Evolutionary conservation across 257 asterid genomes (phyloP).

Genomic region (Gardenia jasminoides): DNA sequence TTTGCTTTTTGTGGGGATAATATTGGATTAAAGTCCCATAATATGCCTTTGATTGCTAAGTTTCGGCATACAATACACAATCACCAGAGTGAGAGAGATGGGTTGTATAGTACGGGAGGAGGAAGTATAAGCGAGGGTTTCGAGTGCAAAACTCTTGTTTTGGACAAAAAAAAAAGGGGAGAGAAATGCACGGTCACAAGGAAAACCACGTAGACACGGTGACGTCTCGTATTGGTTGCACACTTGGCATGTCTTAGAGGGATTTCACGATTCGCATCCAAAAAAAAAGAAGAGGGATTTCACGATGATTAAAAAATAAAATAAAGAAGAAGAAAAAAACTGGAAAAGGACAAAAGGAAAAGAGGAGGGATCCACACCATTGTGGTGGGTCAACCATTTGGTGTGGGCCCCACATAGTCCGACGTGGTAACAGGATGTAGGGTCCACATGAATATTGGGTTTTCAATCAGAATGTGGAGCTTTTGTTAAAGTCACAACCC

Average conservation of each 20-base stretch:
- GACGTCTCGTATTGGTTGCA: constrained; percentile 19
- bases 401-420: background rate
- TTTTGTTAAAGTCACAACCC: constrained; percentile 26
- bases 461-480: constrained; percentile 3
- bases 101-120: too few relatives aligned
- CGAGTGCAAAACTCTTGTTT: too few relatives aligned
- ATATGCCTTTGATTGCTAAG: constrained; percentile 10
- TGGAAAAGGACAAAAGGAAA: constrained; percentile 41
- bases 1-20: too few relatives aligned
- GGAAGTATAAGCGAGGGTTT: too few relatives aligned
- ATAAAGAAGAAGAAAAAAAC: background rate
- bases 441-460: background rate
- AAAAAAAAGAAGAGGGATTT: constrained; percentile 21
- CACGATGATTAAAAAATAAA: too few relatives aligned
- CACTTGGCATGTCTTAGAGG: constrained; percentile 39
- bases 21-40: too few relatives aligned
- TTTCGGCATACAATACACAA: constrained; percentile 16
- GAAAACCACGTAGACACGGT: constrained; percentile 44
- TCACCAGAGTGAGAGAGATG: too few relatives aligned
- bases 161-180: too few relatives aligned
- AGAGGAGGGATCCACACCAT: constrained; percentile 9
- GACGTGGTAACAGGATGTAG: constrained; percentile 15
- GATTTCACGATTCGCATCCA: too few relatives aligned
- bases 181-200: constrained; percentile 23
- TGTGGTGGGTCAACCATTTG: constrained; percentile 43